Evolutionary conservation across 352 stramenopile species (phyloP), one percentile per base, ranked within the genome.

Genomic region (Thalassiosira gravida): DNA sequence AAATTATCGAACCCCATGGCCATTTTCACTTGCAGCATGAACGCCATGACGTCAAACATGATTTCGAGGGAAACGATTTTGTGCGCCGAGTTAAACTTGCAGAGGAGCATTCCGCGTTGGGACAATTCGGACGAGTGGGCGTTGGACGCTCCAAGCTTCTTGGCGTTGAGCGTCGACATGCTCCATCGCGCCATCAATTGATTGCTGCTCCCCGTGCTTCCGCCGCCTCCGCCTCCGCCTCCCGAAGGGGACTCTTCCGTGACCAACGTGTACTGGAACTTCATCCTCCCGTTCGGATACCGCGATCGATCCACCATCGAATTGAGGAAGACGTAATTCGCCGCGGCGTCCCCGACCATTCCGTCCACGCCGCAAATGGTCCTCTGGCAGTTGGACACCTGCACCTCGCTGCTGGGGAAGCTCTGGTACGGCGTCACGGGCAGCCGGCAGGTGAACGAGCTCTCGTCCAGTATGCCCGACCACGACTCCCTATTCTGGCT

Each of bases 41-140:
- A 91, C 16, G 89, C 87, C 89, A 93, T 94, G 3, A 94, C 90
- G 73, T 94, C 87, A 71, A 94, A 93, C 84, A 93, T 92, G 32
- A 93, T 83, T 66, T 93, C 87, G 27, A 94, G 46, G 3, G 81
- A 77, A 16, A 88, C 85, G 62, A 93, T 92, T 56, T 88, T 90
- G 49, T 93, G 84, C 8, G 81, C 81, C 25, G 77, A 89, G 67
- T 90, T 94, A 79, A 93, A 94, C 27, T 91, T 92, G 76, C 81
- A 90, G 69, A 90, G 89, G 2, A 94, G 81, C 90, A 94, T 94
- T 29, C 90, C 90, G 47, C 88, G 76, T 57, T 94, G 91, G 24
- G 78, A 68, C 25, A 93, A 58, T 74, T 94, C 90, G 25, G 74
- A n/a, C n/a, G n/a, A n/a, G n/a, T n/a, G n/a, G n/a, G n/a, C 86